Base-by-base conservation (phyloP, 1,139 yeast species). In the Saccharomyces hybrid region DNA sequence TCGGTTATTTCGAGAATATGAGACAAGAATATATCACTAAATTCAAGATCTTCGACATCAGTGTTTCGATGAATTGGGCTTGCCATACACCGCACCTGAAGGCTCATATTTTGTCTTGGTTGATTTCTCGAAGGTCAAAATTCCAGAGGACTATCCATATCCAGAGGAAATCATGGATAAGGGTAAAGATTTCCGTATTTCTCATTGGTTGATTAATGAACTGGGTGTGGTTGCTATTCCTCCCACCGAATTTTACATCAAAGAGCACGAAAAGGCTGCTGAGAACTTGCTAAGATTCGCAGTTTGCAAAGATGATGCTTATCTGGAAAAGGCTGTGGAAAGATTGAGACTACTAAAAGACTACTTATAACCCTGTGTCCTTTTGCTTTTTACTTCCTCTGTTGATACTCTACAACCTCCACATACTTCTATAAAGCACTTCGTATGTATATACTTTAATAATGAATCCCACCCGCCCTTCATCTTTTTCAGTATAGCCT, bases 191-290 rank as follows among this genome's bases (percentile, higher is more conserved):
- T 93, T 89, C 76, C 82, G 83, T 66, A 77, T 86, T 61, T 95
- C 97, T 0, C 88, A 88, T 73, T 93, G 98, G 97, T 77, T 93
- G 58, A 88, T 90, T 65, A 84, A 83, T 68, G 96, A 91, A 68
- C 72, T 93, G 55, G 99, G 99, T 4, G 95, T 93, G 49, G 98
- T 93, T 26, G 87, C 96, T 4, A 91, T 93, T 61, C 99, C 99
- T 11, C 98, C 98, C 31, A 86, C 97, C 4, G 99, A 91, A 71
- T 93, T 93, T 68, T 83, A 88, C 66, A 79, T 82, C 49, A 78
- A 81, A 49, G 84, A 87, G 69, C 80, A 81, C 57, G 91, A 88
- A 32, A 78, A 81, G 56, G 81, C 84, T 16, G 90, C 93, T 53
- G 96, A 90, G 67, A 86, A 88, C 63, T 82, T 90, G 69, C 76